Conservation (phyloP, 73 alveolate species). For the Halteria grandinella region DNA sequence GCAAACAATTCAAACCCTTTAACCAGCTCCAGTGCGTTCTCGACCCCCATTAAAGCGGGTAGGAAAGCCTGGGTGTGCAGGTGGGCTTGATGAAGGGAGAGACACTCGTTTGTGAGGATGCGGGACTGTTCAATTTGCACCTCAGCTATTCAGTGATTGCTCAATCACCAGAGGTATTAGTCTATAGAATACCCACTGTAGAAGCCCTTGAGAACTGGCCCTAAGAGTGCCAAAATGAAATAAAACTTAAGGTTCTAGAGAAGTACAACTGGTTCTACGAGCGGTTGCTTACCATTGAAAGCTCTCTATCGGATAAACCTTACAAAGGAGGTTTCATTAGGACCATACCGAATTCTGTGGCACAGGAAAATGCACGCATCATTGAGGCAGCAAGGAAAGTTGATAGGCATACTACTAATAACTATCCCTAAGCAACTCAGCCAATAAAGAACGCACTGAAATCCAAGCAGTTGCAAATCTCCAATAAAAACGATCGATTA, state of each 20-base stretch:
- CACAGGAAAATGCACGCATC: neutral
- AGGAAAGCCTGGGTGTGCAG: slow-evolving; percentile 15
- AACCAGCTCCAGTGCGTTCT: slow-evolving; percentile 15
- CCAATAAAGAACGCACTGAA: slow-evolving; percentile 1
- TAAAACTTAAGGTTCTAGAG: slow-evolving; percentile 23
- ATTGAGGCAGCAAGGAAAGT: neutral
- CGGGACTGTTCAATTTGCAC: slow-evolving; percentile 4
- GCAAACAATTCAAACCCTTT: neutral
- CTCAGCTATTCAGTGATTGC: slow-evolving; percentile 37
- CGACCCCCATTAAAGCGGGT: slow-evolving; percentile 11
- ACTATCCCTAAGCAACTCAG: slow-evolving; percentile 19
- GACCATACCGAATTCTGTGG: too few relatives aligned
- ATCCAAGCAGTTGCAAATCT: slow-evolving; percentile 2
- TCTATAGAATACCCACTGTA: slow-evolving; percentile 2
- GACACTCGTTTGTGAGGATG: slow-evolving; percentile 33
- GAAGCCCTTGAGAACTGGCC: slow-evolving; percentile 24
- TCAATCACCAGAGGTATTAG: slow-evolving; percentile 2
- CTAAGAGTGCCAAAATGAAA: slow-evolving; percentile 27
- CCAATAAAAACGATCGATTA: slow-evolving; percentile 25
- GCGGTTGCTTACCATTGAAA: slow-evolving; percentile 10
- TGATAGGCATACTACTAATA: neutral
- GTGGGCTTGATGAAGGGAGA: slow-evolving; percentile 17
- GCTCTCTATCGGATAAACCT: neutral
- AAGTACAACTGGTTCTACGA: slow-evolving; percentile 49
- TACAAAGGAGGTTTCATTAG: too few relatives aligned